Conservation (phyloP, 2,329 filamentous ascomycete species). For the Fusarium dlaminii region DNA sequence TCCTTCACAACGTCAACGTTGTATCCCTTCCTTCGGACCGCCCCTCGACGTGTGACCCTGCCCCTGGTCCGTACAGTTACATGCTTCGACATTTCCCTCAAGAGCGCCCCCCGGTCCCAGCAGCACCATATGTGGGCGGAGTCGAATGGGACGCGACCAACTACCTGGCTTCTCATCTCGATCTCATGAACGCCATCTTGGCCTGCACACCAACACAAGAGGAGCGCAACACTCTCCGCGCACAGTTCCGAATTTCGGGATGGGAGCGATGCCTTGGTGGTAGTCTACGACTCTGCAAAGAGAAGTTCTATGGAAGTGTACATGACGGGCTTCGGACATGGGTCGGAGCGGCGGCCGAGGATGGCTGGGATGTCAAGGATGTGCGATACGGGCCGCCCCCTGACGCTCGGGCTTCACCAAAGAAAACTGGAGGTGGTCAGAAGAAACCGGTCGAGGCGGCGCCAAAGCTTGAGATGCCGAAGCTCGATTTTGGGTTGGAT, state of each 20-base stretch:
- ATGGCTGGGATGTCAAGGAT: conserved; percentile 85
- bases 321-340: conserved; percentile 90
- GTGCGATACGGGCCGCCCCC: conserved; percentile 76
- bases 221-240: conserved; percentile 82
- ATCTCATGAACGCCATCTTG: conserved; percentile 90
- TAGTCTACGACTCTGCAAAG: conserved; percentile 89
- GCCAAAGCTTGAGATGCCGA: conserved; percentile 70
- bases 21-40: conserved; percentile 69
- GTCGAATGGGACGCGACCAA: conserved; percentile 99
- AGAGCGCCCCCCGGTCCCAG: conserved; percentile 88
- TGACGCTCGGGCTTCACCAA: conserved; percentile 45
- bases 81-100: conserved; percentile 81
- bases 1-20: conserved; percentile 92
- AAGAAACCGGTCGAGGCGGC: conserved; percentile 63
- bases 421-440: conserved; percentile 50
- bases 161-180: conserved; percentile 91
- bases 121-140: conserved; percentile 94
- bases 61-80: conserved; percentile 62
- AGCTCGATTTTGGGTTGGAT: conserved; percentile 60
- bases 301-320: conserved; percentile 94
- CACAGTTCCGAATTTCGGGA: conserved; percentile 81
- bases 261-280: conserved; percentile 91
- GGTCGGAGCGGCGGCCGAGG: conserved; percentile 86
- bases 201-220: conserved; percentile 76
- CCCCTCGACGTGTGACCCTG: conserved; percentile 44